Conservation (phyloP, 371 early-diverging fungal genomes). For the Nematocida displodere region DNA sequence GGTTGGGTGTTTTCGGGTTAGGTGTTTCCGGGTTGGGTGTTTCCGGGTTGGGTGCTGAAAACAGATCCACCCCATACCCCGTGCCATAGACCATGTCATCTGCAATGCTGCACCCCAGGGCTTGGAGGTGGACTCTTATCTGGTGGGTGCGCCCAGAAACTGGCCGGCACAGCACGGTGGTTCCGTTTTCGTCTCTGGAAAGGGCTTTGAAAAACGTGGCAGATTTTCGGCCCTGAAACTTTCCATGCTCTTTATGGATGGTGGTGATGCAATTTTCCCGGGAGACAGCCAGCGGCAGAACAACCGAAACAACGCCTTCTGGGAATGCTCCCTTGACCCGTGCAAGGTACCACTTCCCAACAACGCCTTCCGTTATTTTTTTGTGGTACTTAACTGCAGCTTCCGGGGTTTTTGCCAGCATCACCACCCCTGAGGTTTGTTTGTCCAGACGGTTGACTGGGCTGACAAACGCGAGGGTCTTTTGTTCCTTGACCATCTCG, state of each 20-base stretch:
- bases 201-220: constrained; percentile 56
- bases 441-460: constrained; percentile 66
- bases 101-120: constrained; percentile 84
- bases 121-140: constrained; percentile 91
- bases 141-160: constrained; percentile 95
- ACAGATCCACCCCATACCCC: no score
- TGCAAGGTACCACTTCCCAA: constrained; percentile 64
- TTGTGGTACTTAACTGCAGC: constrained; percentile 47
- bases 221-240: constrained; percentile 55
- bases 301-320: constrained; percentile 51
- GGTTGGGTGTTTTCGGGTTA: no score
- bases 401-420: constrained; percentile 57
- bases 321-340: constrained; percentile 64
- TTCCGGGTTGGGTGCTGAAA: background rate
- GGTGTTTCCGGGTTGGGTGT: no score
- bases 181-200: constrained; percentile 46
- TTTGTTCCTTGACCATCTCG: constrained; percentile 57
- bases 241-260: background rate
- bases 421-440: constrained; percentile 65
- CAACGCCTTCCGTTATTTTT: constrained; percentile 43
- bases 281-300: constrained; percentile 38
- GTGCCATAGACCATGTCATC: constrained; percentile 70
- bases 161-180: constrained; percentile 69
- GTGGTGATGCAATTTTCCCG: constrained; percentile 46
- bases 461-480: constrained; percentile 34